Base-by-base conservation (phyloP, 495 filamentous ascomycete genomes). In the Oidiodendron maius region DNA sequence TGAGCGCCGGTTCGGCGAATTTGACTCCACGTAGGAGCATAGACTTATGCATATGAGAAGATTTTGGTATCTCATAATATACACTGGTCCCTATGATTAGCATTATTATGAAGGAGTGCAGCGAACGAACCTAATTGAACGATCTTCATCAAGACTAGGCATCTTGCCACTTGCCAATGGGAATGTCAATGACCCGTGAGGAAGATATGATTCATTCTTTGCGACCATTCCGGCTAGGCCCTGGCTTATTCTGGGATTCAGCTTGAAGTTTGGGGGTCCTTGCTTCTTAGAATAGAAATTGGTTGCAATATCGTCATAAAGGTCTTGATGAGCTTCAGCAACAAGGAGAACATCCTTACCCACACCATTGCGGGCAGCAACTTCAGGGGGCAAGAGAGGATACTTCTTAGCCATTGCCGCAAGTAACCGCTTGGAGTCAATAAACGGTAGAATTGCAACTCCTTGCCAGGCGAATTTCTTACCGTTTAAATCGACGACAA, bases 401-500 rank as follows among this genome's bases (percentile, higher is more conserved):
- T 93, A 91, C 54, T 86, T 87, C 56, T 81, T 84, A 15, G 78
- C 70, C 79, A 96, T 91, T 4, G 94, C 93, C 18, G 76, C 72
- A 17, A 97, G 73, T 16, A 99, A 69, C 25, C 91, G 79, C 44
- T 83, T 83, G 68, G 93, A 93, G 62, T 99, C 90, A 56, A 99
- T 97, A 65, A 96, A 99, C 0, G 93, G 93, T 16, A 99, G 78
- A 23, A 97, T 69, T 18, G 87, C 87, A 35, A 97, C 89, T 53
- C 93, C 93, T 60, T 99, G 91, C 93, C 93, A 99, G 2, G 89
- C 87, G 65, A 95, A 94, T 61, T 97, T 99, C 72, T 97, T 97
- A 49, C 93, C 93, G 48, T 99, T 97, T 45, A 97, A 66, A 61
- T 99, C 93, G 46, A 96, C 75, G 3, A 83, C 77, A 61, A 99